phyloP scores from a whole-genome alignment of 2,329 filamentous ascomycete species.

The Claviceps spartinae region DNA sequence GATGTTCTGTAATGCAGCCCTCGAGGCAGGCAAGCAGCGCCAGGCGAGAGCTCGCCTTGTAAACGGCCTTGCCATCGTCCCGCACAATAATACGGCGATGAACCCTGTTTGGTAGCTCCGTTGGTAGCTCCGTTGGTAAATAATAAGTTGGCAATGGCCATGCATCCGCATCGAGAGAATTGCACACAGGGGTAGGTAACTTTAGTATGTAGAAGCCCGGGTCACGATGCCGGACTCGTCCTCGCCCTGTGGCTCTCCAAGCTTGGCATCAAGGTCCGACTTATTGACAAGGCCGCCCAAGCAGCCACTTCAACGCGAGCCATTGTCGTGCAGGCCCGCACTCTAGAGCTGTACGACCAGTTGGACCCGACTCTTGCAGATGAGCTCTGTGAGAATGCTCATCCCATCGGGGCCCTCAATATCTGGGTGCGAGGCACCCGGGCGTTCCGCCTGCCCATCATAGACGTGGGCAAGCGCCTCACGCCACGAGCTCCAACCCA shows the following conservation, averaged over 20 bases:
- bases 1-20: too few relatives aligned
- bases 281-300: constrained; percentile 34
- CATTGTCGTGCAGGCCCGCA: constrained; percentile 1
- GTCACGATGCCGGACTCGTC: constrained; percentile 21
- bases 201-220: too few relatives aligned
- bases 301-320: constrained; percentile 17
- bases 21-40: too few relatives aligned
- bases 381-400: not conserved
- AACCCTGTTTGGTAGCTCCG: too few relatives aligned
- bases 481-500: not conserved
- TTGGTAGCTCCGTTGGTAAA: too few relatives aligned
- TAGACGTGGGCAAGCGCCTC: not conserved
- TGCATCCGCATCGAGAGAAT: too few relatives aligned
- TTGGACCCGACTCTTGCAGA: not conserved
- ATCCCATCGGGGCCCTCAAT: not conserved
- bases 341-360: constrained; percentile 2
- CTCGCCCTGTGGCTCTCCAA: constrained; percentile 28
- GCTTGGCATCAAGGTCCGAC: constrained; percentile 26
- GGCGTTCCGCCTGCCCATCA: not conserved
- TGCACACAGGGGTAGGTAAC: too few relatives aligned
- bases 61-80: too few relatives aligned
- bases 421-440: not conserved
- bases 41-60: too few relatives aligned
- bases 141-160: too few relatives aligned
- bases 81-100: too few relatives aligned